Base-by-base conservation (phyloP, 805 yeast genomes). In the Scheffersomyces stipitis region DNA sequence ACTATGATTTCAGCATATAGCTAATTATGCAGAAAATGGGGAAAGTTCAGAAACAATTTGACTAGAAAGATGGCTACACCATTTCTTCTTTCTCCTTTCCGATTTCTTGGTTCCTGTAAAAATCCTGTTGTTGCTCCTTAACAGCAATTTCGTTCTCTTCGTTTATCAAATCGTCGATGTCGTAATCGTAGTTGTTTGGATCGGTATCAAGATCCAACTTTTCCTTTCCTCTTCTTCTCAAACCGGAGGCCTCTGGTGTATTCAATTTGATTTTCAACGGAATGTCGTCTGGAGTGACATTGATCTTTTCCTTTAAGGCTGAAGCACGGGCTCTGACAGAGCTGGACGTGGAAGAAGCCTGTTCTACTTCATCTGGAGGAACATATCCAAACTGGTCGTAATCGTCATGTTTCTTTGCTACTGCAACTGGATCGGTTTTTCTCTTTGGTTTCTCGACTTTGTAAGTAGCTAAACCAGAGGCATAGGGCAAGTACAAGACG, bases 391-490 rank as follows among this genome's bases (percentile, higher is more conserved):
- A 37, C 28, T 48, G 40, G 7, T 48, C 52, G 15, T 34, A 34
- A 20, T 7, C 24, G 10, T 20, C 24, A 20, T 26, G 29, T 28
- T 39, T 29, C 22, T 32, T 36, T 9, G 18, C 26, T 4, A 31
- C 20, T 18, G 38, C 31, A 18, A 36, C 40, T 14, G 14, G 15
- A 23, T 29, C 28, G 36, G 34, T 30, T 30, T 33, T 26, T 40
- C 20, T 34, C 37, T 32, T 30, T 39, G 31, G 31, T 34, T 49
- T 52, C 13, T 61, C 56, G 8, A 67, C 45, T 33, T 67, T 64
- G 45, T 69, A 62, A 3, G 63, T 56, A 3, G 80, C 76, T 33
- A 78, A 52, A 3, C 81, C 81, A 4, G 78, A 69, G 10, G 72
- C 43, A 34, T 70, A 57, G 4, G 85, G 85, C 24, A 79, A 65